These are phyloP conservation scores for Aspergillus texensis DNA, from an alignment of 2,329 filamentous ascomycete species.

Conservation along the genomic window DNA sequence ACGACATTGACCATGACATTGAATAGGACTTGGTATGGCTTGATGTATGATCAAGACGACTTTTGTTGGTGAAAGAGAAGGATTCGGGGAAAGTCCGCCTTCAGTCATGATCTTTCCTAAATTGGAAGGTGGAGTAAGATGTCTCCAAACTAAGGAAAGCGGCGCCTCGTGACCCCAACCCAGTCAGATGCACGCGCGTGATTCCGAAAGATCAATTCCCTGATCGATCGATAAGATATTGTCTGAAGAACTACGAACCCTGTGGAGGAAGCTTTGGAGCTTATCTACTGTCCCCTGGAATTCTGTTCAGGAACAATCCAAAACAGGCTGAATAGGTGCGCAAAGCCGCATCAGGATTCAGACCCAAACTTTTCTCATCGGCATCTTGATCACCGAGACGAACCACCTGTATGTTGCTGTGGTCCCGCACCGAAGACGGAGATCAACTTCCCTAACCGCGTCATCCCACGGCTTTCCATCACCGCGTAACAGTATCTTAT, in stretches of 20 bases:
- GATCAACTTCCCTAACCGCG: slow-evolving; percentile 25
- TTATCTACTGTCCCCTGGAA: neutral
- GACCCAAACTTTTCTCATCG: slow-evolving; percentile 18
- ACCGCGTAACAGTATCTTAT: neutral
- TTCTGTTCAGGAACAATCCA: neutral
- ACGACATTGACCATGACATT: neutral
- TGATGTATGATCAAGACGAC: neutral
- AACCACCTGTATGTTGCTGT: slow-evolving; percentile 14
- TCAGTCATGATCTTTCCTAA: slow-evolving; percentile 3
- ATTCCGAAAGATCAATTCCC: neutral
- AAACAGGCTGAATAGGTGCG: slow-evolving; percentile 7
- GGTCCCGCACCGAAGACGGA: slow-evolving; percentile 31
- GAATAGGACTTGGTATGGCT: neutral
- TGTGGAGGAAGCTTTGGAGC: neutral
- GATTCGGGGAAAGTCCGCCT: neutral
- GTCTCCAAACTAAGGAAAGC: neutral
- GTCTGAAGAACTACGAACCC: neutral
- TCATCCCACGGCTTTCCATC: slow-evolving; percentile 30
- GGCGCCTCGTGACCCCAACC: neutral
- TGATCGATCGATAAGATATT: slow-evolving; percentile 7
- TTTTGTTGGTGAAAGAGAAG: too few species aligned
- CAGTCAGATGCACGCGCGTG: neutral
- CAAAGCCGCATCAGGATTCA: neutral
- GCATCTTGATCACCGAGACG: slow-evolving; percentile 20
- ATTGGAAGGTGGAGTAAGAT: neutral